phyloP scores from a whole-genome alignment of 2,329 filamentous ascomycete species.

The Nothomitra cinnamomea region DNA sequence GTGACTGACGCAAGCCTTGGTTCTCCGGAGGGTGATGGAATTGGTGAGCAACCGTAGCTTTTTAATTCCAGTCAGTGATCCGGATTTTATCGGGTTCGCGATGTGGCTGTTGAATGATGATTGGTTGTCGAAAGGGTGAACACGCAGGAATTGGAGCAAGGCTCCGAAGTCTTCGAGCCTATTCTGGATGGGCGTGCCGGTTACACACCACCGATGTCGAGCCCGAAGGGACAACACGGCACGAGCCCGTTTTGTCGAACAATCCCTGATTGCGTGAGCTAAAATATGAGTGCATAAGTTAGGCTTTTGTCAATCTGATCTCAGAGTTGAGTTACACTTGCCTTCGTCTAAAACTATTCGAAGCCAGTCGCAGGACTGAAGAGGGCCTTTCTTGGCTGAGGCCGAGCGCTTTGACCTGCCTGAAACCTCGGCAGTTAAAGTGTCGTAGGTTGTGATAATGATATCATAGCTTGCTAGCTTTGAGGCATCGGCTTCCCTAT shows the following conservation, averaged over 20 bases:
- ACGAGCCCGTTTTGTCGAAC: slow-evolving; percentile 27
- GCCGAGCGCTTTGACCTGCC: slow-evolving; percentile 8
- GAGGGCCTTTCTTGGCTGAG: slow-evolving; percentile 3
- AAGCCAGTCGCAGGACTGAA: slow-evolving; percentile 26
- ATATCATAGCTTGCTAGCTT: slow-evolving; percentile 23
- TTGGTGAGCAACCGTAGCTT: neutral
- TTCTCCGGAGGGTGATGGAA: neutral
- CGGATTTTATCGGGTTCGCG: neutral
- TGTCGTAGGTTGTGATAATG: slow-evolving; percentile 32
- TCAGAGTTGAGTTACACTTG: slow-evolving; percentile 10
- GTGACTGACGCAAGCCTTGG: neutral
- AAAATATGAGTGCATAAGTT: slow-evolving; percentile 19
- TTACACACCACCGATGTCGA: slow-evolving; percentile 33
- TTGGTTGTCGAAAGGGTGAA: neutral
- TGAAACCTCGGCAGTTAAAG: slow-evolving; percentile 22
- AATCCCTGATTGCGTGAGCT: slow-evolving; percentile 23
- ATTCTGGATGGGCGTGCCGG: slow-evolving; percentile 38
- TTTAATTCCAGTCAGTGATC: neutral
- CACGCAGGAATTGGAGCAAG: slow-evolving; percentile 30
- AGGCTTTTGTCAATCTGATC: slow-evolving; percentile 21
- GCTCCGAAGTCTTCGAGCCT: slow-evolving; percentile 33
- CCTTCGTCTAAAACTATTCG: slow-evolving; percentile 30
- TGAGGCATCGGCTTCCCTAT: slow-evolving; percentile 14
- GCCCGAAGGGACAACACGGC: slow-evolving; percentile 27
- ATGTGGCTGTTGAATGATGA: neutral